phyloP scores from a whole-genome alignment of 2,329 filamentous ascomycete species.

The Camillea tinctor region DNA sequence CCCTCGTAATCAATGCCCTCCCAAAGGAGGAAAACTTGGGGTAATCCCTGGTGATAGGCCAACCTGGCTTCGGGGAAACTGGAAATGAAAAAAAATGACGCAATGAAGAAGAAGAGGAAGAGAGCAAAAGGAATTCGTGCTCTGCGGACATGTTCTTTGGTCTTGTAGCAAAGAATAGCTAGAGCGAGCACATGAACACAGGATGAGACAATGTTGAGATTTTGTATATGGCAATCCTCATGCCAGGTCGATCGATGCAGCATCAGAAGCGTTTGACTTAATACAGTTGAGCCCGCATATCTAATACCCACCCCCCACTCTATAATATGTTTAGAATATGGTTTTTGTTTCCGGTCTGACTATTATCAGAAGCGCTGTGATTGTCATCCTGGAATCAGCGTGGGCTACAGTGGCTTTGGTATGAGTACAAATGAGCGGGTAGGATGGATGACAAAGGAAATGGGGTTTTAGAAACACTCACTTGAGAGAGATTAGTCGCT shows the following conservation, averaged over 20 bases:
- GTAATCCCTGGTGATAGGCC: constrained; percentile 16
- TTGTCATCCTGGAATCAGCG: not conserved
- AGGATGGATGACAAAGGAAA: constrained; percentile 10
- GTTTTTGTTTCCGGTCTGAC: not conserved
- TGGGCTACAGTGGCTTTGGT: not conserved
- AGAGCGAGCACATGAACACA: not conserved
- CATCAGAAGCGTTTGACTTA: not conserved
- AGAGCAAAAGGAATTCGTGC: constrained; percentile 6
- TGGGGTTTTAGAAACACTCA: constrained; percentile 21
- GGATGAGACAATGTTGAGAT: constrained; percentile 4
- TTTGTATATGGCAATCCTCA: constrained; percentile 10
- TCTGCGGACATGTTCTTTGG: constrained; percentile 1
- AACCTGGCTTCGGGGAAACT: constrained; percentile 24
- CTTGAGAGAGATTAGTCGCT: constrained; percentile 23
- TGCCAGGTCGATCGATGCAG: not conserved
- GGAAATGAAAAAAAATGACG: constrained; percentile 33
- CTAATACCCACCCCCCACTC: not conserved
- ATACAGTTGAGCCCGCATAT: not conserved
- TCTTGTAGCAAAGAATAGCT: not conserved
- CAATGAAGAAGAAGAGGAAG: constrained; percentile 27
- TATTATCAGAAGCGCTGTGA: not conserved
- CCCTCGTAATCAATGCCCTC: constrained; percentile 28
- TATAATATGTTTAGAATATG: not conserved
- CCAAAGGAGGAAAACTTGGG: constrained; percentile 22
- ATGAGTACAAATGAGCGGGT: constrained; percentile 2